phyloP scores from a whole-genome alignment of 169 alveolate genomes.

The Babesia gibsoni region DNA sequence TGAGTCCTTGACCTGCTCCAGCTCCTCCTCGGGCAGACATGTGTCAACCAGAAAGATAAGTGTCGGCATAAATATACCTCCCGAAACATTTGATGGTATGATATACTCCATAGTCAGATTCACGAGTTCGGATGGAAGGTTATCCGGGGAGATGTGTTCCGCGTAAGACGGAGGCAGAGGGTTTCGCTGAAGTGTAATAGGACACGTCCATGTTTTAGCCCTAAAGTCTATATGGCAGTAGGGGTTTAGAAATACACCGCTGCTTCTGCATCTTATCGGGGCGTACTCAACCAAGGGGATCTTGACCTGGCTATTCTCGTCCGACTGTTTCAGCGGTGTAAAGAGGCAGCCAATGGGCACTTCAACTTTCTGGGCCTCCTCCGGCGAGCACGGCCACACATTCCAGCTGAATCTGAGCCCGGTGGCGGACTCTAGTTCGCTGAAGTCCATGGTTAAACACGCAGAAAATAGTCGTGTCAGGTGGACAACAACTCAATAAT shows the following conservation, averaged over 20 bases:
- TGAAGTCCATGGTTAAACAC: constrained; percentile 54
- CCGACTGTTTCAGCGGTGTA: constrained; percentile 86
- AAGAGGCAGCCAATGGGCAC: constrained; percentile 94
- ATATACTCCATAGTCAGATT: constrained; percentile 97
- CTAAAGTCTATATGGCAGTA: constrained; percentile 93
- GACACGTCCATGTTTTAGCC: constrained; percentile 97
- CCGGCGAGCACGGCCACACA: constrained; percentile 94
- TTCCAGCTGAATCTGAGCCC: constrained; percentile 98
- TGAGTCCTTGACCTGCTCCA: constrained; percentile 94
- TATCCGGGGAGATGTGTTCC: constrained; percentile 88
- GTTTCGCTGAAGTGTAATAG: constrained; percentile 90
- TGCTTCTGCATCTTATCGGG: constrained; percentile 88
- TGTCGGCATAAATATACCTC: constrained; percentile 86
- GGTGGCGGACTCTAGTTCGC: constrained; percentile 79
- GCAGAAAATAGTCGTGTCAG: neutral
- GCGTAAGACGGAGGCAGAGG: constrained; percentile 96
- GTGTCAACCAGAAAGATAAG: constrained; percentile 95
- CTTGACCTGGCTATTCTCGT: constrained; percentile 80
- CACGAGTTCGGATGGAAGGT: constrained; percentile 95
- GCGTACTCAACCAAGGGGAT: constrained; percentile 91
- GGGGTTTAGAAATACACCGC: constrained; percentile 92
- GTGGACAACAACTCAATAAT: neutral
- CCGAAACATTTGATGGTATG: constrained; percentile 80
- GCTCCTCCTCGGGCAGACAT: constrained; percentile 91
- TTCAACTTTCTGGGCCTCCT: constrained; percentile 91